Conservation (phyloP, 1,139 yeast species). For the Hansenula lynferdii region DNA sequence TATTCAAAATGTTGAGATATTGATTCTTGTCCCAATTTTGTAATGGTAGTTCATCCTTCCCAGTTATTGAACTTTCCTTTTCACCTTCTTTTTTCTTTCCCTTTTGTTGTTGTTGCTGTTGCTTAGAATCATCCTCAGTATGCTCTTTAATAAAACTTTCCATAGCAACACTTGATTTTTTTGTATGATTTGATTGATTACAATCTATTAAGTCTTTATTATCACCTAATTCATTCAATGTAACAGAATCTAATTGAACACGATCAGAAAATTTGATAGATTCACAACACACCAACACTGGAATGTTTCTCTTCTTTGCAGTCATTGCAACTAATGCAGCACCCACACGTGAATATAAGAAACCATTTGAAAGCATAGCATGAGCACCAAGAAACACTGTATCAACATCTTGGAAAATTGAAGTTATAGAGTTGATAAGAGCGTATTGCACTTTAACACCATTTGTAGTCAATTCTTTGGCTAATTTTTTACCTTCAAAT, state of each 20-base stretch:
- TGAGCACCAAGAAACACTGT: slow-evolving; percentile 95
- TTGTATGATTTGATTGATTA: slow-evolving; percentile 46
- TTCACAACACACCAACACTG: slow-evolving; percentile 94
- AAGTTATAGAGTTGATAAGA: slow-evolving; percentile 71
- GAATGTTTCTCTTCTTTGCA: slow-evolving; percentile 83
- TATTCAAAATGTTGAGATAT: slow-evolving; percentile 69
- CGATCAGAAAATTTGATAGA: slow-evolving; percentile 92
- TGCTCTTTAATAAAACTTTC: slow-evolving; percentile 57
- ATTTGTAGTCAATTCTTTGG: slow-evolving; percentile 51
- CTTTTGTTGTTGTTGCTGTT: slow-evolving; percentile 19
- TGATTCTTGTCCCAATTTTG: slow-evolving; percentile 61
- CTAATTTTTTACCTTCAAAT: slow-evolving; percentile 84
- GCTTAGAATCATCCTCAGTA: slow-evolving; percentile 23
- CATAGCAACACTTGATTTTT: slow-evolving; percentile 59
- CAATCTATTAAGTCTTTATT: slow-evolving; percentile 63
- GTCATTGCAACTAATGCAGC: slow-evolving; percentile 92
- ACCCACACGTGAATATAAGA: slow-evolving; percentile 90
- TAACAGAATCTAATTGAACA: slow-evolving; percentile 93
- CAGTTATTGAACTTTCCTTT: slow-evolving; percentile 15
- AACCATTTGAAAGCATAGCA: slow-evolving; percentile 94
- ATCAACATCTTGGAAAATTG: slow-evolving; percentile 79
- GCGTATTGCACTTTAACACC: slow-evolving; percentile 71
- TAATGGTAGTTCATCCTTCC: slow-evolving; percentile 37
- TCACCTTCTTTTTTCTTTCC: slow-evolving; percentile 15
- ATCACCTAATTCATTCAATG: slow-evolving; percentile 89